Percentiles rank a stretch among this genome's conserved stretches.
phyloP scores from a whole-genome alignment of 2,329 filamentous ascomycete species.

The Pseudocercospora crystallina region DNA sequence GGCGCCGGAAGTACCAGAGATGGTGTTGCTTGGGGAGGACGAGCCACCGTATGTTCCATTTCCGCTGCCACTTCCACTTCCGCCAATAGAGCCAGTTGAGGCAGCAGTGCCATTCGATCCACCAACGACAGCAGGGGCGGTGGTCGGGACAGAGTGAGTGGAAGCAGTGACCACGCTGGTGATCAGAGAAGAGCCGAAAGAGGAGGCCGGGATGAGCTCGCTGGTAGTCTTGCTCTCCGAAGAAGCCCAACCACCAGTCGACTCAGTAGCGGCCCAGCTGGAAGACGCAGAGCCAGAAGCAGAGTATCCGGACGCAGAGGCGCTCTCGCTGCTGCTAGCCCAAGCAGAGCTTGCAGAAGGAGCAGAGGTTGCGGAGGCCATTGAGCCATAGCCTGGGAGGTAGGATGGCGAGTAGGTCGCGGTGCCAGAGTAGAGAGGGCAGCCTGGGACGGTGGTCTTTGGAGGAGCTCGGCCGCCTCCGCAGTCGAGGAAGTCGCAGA shows the following conservation, averaged over 20 bases:
- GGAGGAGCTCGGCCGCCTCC: constrained; percentile 65
- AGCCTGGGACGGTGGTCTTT: constrained; percentile 63
- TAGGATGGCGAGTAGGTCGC: constrained; percentile 55
- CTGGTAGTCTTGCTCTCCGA: too few relatives aligned
- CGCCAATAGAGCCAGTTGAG: neutral
- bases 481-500: constrained; percentile 66
- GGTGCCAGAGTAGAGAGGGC: constrained; percentile 56
- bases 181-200: too few relatives aligned
- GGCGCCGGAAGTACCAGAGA: neutral
- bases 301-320: too few relatives aligned
- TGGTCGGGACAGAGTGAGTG: too few relatives aligned
- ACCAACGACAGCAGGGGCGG: neutral
- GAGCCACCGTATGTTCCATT: too few relatives aligned
- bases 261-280: neutral
- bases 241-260: neutral
- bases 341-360: neutral
- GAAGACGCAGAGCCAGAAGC: neutral
- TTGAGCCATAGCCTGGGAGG: constrained; percentile 39
- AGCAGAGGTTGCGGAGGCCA: constrained; percentile 6
- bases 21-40: neutral
- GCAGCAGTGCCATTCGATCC: constrained; percentile 1
- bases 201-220: too few relatives aligned
- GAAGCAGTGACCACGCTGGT: neutral
- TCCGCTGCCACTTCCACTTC: neutral
- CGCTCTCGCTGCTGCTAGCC: too few relatives aligned